A percentile compares a stretch with the other conserved stretches of the same genome.
phyloP scores from a whole-genome alignment of 1,139 yeast species.

The Pichia sorboxylosa region DNA sequence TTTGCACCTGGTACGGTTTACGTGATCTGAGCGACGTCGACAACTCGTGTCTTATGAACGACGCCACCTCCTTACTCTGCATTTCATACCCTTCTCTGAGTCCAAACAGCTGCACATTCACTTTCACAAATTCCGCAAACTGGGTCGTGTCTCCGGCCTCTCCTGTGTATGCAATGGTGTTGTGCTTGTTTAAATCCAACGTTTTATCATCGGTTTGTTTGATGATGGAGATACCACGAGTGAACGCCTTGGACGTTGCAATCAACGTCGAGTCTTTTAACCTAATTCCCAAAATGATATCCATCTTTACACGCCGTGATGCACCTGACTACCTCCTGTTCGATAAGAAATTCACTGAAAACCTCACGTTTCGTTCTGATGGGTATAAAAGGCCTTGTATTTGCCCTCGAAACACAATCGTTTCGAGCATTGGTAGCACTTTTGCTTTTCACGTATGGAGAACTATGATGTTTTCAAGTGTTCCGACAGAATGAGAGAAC shows the following conservation, averaged over 20 bases:
- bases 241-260: constrained; percentile 89
- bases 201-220: constrained; percentile 88
- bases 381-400: too few relatives aligned
- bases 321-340: too few relatives aligned
- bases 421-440: too few relatives aligned
- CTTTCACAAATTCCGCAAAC: constrained; percentile 88
- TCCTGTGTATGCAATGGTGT: constrained; percentile 84
- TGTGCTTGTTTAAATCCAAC: constrained; percentile 59
- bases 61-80: constrained; percentile 75
- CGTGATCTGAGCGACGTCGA: constrained; percentile 82
- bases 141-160: constrained; percentile 98
- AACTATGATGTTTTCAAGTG: too few relatives aligned
- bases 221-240: constrained; percentile 85
- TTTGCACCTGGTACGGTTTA: constrained; percentile 91
- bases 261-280: constrained; percentile 71
- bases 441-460: too few relatives aligned
- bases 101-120: constrained; percentile 78
- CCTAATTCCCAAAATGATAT: constrained; percentile 77
- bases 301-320: too few relatives aligned
- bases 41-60: constrained; percentile 77
- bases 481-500: too few relatives aligned
- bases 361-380: too few relatives aligned
- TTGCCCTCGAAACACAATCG: too few relatives aligned
- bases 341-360: too few relatives aligned
- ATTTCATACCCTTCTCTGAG: constrained; percentile 80